Conservation (phyloP, 805 yeast species). For the Pichia ethanolica region DNA sequence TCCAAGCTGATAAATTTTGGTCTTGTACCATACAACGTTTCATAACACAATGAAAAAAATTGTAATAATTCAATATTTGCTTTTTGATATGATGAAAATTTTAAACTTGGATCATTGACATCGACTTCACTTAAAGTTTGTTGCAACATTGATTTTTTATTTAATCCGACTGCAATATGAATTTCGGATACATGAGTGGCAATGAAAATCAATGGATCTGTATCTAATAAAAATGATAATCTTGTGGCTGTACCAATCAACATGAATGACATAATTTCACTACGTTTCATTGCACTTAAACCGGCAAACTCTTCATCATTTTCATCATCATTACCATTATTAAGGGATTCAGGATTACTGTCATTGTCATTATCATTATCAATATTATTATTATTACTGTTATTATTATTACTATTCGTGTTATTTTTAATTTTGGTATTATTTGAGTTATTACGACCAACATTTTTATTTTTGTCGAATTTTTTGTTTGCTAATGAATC, state of each 20-base stretch:
- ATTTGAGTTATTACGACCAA: background rate
- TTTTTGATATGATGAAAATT: slow-evolving; percentile 54
- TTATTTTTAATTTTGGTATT: background rate
- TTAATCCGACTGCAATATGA: slow-evolving; percentile 72
- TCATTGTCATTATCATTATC: background rate
- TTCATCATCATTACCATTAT: slow-evolving; percentile 4
- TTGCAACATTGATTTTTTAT: slow-evolving; percentile 69
- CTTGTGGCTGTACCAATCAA: slow-evolving; percentile 81
- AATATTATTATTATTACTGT: background rate
- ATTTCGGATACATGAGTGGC: slow-evolving; percentile 85
- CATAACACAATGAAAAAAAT: slow-evolving; percentile 76
- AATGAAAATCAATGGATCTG: slow-evolving; percentile 62
- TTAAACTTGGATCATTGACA: slow-evolving; percentile 31
- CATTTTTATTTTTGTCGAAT: slow-evolving; percentile 11
- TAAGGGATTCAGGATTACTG: background rate
- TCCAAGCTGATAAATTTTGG: slow-evolving; percentile 44
- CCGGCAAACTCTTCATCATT: slow-evolving; percentile 56
- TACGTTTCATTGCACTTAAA: slow-evolving; percentile 74
- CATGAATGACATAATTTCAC: slow-evolving; percentile 93
- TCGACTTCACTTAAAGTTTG: slow-evolving; percentile 65
- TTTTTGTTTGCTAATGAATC: slow-evolving; percentile 13
- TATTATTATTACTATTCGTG: background rate
- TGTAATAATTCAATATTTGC: slow-evolving; percentile 77
- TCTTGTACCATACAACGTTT: slow-evolving; percentile 65
- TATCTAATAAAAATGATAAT: slow-evolving; percentile 74